Percentiles rank a stretch among this genome's conserved stretches.
These are phyloP conservation scores for Endocarpon pusillum DNA, from an alignment of 495 filamentous ascomycete species.

Conservation along the genomic window DNA sequence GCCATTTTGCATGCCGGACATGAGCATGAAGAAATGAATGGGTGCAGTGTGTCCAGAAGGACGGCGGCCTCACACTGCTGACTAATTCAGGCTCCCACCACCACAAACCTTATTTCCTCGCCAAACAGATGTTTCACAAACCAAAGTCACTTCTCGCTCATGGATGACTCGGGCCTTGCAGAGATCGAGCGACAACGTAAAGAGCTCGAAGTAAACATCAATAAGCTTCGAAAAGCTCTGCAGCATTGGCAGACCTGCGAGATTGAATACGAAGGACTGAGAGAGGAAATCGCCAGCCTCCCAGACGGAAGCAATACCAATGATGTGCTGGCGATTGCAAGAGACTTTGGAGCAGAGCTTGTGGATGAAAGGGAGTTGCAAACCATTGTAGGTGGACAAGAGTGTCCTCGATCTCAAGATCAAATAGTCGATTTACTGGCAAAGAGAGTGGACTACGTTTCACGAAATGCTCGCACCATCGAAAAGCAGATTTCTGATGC, in stretches of 20 bases:
- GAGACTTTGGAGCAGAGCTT: conserved; percentile 31
- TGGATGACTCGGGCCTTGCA: conserved; percentile 9
- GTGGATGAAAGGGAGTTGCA: conserved; percentile 39
- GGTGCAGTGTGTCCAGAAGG: too few species aligned
- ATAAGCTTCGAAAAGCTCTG: conserved; percentile 57
- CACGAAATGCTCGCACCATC: conserved; percentile 49
- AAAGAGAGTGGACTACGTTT: conserved; percentile 72
- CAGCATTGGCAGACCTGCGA: conserved; percentile 81
- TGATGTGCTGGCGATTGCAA: conserved; percentile 33
- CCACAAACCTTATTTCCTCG: not conserved
- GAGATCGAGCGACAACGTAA: conserved; percentile 57
- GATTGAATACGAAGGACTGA: conserved; percentile 75
- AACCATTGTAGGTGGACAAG: conserved; percentile 20
- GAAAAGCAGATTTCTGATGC: conserved; percentile 1
- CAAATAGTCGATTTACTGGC: conserved; percentile 51
- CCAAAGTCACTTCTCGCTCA: conserved; percentile 7
- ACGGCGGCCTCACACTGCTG: conserved; percentile 4
- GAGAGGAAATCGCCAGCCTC: conserved; percentile 50
- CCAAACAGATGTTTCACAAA: not conserved
- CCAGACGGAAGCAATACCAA: conserved; percentile 28
- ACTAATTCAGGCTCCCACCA: conserved; percentile 5
- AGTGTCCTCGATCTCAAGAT: conserved; percentile 30
- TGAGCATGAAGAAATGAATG: too few species aligned
- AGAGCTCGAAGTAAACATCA: conserved; percentile 57
- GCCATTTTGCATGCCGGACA: not conserved